Percentiles rank a stretch among this genome's conserved stretches.
These are phyloP conservation scores for Primulina tabacum DNA, from an alignment of 257 asterid species.

Conservation along the genomic window DNA sequence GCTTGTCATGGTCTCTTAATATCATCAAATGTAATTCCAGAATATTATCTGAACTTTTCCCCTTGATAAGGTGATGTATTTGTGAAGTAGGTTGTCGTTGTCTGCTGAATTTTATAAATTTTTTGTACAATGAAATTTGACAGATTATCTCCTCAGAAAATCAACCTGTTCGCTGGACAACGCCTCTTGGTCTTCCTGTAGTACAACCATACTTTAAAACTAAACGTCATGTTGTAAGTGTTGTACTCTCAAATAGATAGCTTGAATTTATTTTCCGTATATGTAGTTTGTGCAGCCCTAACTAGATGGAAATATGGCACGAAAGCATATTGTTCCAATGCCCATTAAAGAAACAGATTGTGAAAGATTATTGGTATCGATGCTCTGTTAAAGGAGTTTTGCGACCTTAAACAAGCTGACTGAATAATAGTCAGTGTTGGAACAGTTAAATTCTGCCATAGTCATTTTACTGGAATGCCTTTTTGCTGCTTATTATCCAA, in stretches of 20 bases:
- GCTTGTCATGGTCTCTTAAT: neutral
- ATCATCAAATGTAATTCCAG: neutral
- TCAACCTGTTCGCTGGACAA: constrained; percentile 84
- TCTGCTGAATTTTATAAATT: neutral
- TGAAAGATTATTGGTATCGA: neutral
- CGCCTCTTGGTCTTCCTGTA: constrained; percentile 98
- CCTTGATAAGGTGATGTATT: neutral
- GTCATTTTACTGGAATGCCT: neutral
- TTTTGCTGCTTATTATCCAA: neutral
- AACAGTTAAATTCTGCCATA: neutral
- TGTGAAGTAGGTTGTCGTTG: no score
- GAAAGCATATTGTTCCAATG: neutral
- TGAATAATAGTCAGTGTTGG: neutral
- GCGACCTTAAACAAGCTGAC: neutral
- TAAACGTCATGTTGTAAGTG: constrained; percentile 74
- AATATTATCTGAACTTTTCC: no score
- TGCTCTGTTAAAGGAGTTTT: neutral
- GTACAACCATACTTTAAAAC: constrained; percentile 87
- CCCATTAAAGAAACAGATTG: neutral
- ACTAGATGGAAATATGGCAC: neutral
- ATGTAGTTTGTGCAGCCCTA: constrained; percentile 1
- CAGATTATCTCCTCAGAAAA: constrained; percentile 90
- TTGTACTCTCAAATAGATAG: neutral
- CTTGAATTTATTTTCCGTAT: constrained; percentile 9
- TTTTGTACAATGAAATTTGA: constrained; percentile 18